These are phyloP conservation scores for Sporothrix luriei DNA, from an alignment of 2,329 filamentous ascomycete genomes.

Conservation along the genomic window DNA sequence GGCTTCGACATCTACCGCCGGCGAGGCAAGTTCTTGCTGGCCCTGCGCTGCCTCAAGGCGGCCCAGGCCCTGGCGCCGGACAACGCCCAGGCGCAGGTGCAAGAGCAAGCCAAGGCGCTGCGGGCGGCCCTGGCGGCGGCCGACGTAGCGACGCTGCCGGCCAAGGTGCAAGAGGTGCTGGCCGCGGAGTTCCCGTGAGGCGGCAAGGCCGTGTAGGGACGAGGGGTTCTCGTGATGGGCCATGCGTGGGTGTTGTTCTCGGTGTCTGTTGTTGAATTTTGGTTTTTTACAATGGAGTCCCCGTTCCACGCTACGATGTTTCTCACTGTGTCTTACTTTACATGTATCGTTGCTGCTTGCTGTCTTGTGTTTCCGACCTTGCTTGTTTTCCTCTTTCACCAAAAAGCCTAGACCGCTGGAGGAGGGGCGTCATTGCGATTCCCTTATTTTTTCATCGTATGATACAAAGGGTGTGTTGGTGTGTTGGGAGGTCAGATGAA, in stretches of 20 bases:
- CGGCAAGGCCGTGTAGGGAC: not conserved
- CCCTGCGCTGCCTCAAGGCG: conserved; percentile 80
- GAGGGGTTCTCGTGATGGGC: not conserved
- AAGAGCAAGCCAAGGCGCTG: conserved; percentile 73
- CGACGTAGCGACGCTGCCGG: conserved; percentile 58
- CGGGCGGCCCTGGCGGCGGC: conserved; percentile 62
- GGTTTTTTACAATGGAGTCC: not conserved
- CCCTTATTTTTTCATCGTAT: not conserved
- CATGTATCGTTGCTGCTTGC: not conserved
- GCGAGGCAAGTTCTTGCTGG: conserved; percentile 83
- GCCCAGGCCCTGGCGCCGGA: conserved; percentile 68
- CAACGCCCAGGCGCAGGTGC: conserved; percentile 70
- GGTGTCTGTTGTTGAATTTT: not conserved
- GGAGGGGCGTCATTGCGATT: not conserved
- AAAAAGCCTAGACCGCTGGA: conserved; percentile 13
- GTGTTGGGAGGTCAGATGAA: not conserved
- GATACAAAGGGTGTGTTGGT: not conserved
- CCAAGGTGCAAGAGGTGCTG: conserved; percentile 69
- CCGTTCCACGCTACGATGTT: not conserved
- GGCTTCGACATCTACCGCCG: conserved; percentile 90
- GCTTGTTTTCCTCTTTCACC: not conserved
- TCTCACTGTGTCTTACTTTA: not conserved
- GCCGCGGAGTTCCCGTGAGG: conserved; percentile 60
- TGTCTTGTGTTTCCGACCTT: not conserved
- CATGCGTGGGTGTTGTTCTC: not conserved